Evolutionary conservation across 1,284 basidiomycete genomes (phyloP).

Genomic region (Fomitiporia mediterranea): DNA sequence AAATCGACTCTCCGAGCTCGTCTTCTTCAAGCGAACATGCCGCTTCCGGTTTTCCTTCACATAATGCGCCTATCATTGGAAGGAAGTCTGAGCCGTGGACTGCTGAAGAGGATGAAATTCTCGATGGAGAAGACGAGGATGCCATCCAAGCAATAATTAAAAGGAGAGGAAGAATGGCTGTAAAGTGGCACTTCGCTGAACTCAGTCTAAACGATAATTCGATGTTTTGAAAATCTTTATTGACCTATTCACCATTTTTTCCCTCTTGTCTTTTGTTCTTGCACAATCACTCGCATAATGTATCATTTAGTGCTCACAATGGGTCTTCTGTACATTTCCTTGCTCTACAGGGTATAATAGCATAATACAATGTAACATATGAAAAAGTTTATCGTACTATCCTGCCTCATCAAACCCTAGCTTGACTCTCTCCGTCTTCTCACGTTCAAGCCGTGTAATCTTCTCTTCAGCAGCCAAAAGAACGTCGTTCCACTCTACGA

Average conservation of each 20-base stretch:
- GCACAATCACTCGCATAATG: too few relatives aligned
- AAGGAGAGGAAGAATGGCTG: constrained; percentile 9
- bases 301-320: too few relatives aligned
- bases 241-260: background rate
- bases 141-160: constrained; percentile 12
- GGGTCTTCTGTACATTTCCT: too few relatives aligned
- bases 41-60: background rate
- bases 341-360: background rate
- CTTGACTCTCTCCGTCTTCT: constrained; percentile 49
- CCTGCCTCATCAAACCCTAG: constrained; percentile 36
- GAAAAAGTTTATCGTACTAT: background rate
- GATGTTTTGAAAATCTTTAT: background rate
- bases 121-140: constrained; percentile 14
- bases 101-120: constrained; percentile 17
- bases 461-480: constrained; percentile 59
- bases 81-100: constrained; percentile 13
- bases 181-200: constrained; percentile 13
- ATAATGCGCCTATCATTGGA: background rate
- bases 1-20: background rate
- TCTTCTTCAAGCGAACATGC: background rate
- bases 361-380: background rate
- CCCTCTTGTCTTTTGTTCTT: background rate
- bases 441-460: constrained; percentile 50
- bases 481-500: constrained; percentile 75
- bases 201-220: background rate